phyloP scores from a whole-genome alignment of 1,284 basidiomycete genomes.

The Fomitiporia mediterranea region DNA sequence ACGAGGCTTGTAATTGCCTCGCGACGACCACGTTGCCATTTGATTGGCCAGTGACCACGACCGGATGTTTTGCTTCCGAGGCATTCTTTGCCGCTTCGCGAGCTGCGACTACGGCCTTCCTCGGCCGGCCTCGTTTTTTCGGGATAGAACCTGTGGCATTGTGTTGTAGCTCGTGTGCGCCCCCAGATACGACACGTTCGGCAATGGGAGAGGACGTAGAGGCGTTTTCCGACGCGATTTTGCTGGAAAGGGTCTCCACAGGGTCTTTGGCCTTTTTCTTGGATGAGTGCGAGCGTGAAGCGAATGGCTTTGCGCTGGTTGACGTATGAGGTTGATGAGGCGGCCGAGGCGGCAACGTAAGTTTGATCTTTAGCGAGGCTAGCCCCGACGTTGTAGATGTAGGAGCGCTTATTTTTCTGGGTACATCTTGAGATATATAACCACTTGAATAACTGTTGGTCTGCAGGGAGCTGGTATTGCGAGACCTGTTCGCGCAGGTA shows the following conservation, averaged over 20 bases:
- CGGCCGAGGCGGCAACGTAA: slow-evolving; percentile 47
- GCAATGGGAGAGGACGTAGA: slow-evolving; percentile 14
- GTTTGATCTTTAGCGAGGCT: slow-evolving; percentile 67
- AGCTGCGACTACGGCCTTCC: slow-evolving; percentile 37
- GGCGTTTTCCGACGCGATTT: slow-evolving; percentile 22
- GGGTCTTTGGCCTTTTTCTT: slow-evolving; percentile 25
- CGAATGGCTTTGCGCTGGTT: slow-evolving; percentile 10
- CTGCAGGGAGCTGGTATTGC: slow-evolving; percentile 26
- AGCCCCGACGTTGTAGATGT: slow-evolving; percentile 3
- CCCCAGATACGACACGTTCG: slow-evolving; percentile 17
- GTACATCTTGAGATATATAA: slow-evolving; percentile 25
- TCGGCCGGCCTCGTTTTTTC: slow-evolving; percentile 52
- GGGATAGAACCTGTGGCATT: slow-evolving; percentile 25
- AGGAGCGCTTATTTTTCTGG: slow-evolving; percentile 24
- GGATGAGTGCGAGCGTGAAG: slow-evolving; percentile 25
- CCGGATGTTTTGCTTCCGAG: slow-evolving; percentile 25
- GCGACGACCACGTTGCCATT: slow-evolving; percentile 26
- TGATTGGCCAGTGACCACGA: slow-evolving; percentile 31
- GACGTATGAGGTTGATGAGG: neutral
- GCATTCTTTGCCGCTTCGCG: slow-evolving; percentile 27
- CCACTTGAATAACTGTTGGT: slow-evolving; percentile 26
- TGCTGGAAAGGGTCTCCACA: slow-evolving; percentile 20
- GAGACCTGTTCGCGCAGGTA: slow-evolving; percentile 55
- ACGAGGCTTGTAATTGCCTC: slow-evolving; percentile 8
- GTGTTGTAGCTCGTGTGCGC: slow-evolving; percentile 8